Base-by-base conservation (phyloP, 768 basidiomycete species). In the Trichaptum fuscoviolaceum region DNA sequence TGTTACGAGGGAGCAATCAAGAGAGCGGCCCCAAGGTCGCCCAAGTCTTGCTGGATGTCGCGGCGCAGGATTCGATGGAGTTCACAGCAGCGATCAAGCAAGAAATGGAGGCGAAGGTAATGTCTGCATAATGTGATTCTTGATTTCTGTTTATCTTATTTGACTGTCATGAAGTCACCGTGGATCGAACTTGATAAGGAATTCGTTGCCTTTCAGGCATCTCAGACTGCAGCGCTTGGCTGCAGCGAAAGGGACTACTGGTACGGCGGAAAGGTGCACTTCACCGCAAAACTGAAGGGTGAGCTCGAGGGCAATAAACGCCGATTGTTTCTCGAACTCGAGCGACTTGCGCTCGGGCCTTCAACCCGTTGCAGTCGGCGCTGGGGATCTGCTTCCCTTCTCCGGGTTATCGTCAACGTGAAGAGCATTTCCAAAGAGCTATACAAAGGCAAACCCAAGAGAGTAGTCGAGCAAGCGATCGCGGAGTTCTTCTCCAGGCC, bases 141-240 rank as follows among this genome's bases (percentile, higher is more conserved):
- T 18, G 67, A 75, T 34, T 66, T 59, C 67, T 30, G 35, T 34
- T 15, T 62, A 57, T 23, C 3, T 4, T 5, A 24, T 35, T 27
- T 58, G 30, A 58, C 18, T n/a, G 0, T 12, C 61, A 34, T 65
- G 18, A 60, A 91, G 88, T 78, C 80, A 15, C 87, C 88, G 0
- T 91, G 88, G 87, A 71, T 71, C 58, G 86, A 90, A 71, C 75
- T 90, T 3, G 87, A 90, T 69, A 73, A 69, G 5, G 89, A 91
- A 70, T 81, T 84, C 36, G 69, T 72, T 1, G 75, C 76, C 6
- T 74, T 87, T 6, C 25, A 26, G 0, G 64, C 74, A 7, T 68
- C 80, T 64, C 70, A 73, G 0, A 73, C 71, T 18, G 77, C 77
- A 3, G 82, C 80, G 18, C 71, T 88, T 6, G 87, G 84, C 0